phyloP scores from a whole-genome alignment of 2,329 filamentous ascomycete genomes.

The Penicillium griseofulvum region DNA sequence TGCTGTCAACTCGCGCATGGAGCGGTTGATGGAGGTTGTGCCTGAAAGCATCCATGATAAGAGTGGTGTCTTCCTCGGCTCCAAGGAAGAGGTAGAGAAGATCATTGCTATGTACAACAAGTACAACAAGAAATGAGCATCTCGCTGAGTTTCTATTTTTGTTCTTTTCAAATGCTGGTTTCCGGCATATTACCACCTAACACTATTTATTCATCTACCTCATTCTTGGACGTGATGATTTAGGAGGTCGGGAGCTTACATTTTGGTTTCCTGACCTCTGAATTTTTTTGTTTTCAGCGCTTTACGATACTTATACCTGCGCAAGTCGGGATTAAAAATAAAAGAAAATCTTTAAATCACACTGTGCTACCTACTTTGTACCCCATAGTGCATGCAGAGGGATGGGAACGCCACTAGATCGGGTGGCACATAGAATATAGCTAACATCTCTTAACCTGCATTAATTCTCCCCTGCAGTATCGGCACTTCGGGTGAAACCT shows the following conservation, averaged over 20 bases:
- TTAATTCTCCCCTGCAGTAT: neutral
- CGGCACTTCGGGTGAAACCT: neutral
- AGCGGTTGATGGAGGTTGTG: conserved; percentile 81
- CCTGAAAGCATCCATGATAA: conserved; percentile 93
- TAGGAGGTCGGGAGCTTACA: conserved; percentile 2
- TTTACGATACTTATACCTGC: conserved; percentile 9
- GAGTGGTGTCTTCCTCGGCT: conserved; percentile 94
- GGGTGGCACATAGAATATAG: neutral
- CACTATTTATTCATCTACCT: conserved; percentile 4
- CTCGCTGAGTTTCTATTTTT: neutral
- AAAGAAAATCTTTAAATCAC: conserved; percentile 10
- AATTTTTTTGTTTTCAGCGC: conserved; percentile 9
- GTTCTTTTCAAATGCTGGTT: conserved; percentile 4
- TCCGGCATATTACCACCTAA: conserved; percentile 1
- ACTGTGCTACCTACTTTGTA: neutral
- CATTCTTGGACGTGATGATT: conserved; percentile 11
- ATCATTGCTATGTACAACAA: conserved; percentile 77
- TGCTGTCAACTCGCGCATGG: conserved; percentile 87
- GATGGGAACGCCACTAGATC: neutral
- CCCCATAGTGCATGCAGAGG: neutral
- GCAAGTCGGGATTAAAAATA: conserved; percentile 8
- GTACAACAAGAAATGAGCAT: conserved; percentile 33
- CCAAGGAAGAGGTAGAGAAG: conserved; percentile 92
- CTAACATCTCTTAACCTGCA: neutral
- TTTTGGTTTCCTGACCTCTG: conserved; percentile 2